Base-by-base conservation (phyloP, 345 rosid species). In the Conringia planisiliqua region DNA sequence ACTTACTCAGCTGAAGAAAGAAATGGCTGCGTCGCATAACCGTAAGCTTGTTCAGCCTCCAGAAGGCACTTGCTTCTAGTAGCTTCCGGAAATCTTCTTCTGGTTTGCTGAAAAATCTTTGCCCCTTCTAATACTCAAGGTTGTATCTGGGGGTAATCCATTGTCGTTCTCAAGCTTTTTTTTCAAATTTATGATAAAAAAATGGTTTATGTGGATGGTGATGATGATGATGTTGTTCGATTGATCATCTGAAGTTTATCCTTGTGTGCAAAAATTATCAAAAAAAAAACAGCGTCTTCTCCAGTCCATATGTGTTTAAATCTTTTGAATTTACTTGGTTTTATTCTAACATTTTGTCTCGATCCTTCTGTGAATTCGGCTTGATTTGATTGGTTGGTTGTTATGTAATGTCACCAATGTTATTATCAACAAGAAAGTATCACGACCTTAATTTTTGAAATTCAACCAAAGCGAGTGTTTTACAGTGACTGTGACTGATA, bases 1-100 rank as follows among this genome's bases (percentile, higher is more conserved):
- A 80, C 79, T 89, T 51, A 77, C 84, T 0, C 92, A 89, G 71
- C 87, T 89, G 82, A 89, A 88, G 75, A 89, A 89, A 78, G 96
- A 89, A 73, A 89, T 89, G 96, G 84, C 89, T 20, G 76, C 89
- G 2, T 83, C 90, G 16, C 88, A 89, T 58, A 89, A 85, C 80
- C 83, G 90, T 69, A 88, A 88, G 88, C 86, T 88, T 80, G 93
- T 88, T 75, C 93, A 88, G 78, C 96, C 96, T 75, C 89, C 87
- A 0, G 96, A 89, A 84, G 96, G 96, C 63, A 82, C 91, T 81
- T 89, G 85, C 85, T 89, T 87, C 88, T 89, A 88, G 86, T 63
- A n/a, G 51, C 59, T 46, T 33, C 57, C 9, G 76, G 55, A 51
- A 51, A 20, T 54, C 77, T 35, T 56, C 47, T 63, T 54, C 71